phyloP scores from a whole-genome alignment of 441 rosid genomes.

The Kokia cookei region DNA sequence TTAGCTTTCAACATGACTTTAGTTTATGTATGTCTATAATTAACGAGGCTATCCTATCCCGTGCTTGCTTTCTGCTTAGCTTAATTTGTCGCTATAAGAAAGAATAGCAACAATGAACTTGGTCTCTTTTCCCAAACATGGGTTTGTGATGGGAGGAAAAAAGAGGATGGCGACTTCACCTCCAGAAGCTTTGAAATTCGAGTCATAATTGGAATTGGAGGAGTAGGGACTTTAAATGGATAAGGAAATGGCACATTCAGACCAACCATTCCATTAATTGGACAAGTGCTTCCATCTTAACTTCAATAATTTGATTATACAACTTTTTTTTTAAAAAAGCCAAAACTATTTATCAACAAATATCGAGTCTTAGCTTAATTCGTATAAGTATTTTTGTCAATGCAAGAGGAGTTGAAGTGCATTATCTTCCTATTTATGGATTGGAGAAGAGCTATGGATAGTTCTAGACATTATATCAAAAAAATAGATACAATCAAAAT shows the following conservation, averaged over 20 bases:
- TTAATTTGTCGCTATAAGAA: background rate
- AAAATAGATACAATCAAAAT: no score
- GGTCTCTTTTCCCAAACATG: background rate
- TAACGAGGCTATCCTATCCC: background rate
- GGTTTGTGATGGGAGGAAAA: background rate
- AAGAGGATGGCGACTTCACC: conserved; percentile 4
- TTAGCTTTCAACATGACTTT: background rate
- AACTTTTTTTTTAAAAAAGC: background rate
- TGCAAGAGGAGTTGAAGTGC: no score
- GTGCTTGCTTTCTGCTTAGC: background rate
- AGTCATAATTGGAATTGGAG: background rate
- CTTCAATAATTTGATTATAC: background rate
- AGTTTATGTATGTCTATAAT: background rate
- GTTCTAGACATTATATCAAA: no score
- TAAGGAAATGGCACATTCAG: background rate
- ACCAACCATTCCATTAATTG: background rate
- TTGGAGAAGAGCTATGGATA: no score
- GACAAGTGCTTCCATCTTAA: background rate
- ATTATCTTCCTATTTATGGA: no score
- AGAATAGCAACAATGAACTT: background rate
- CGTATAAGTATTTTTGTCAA: no score
- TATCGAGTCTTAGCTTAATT: no score
- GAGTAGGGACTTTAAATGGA: background rate
- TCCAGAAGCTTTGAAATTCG: background rate
- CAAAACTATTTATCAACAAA: no score